Evolutionary conservation across 345 rosid genomes (phyloP).

Genomic region (Leavenworthia alabamica): DNA sequence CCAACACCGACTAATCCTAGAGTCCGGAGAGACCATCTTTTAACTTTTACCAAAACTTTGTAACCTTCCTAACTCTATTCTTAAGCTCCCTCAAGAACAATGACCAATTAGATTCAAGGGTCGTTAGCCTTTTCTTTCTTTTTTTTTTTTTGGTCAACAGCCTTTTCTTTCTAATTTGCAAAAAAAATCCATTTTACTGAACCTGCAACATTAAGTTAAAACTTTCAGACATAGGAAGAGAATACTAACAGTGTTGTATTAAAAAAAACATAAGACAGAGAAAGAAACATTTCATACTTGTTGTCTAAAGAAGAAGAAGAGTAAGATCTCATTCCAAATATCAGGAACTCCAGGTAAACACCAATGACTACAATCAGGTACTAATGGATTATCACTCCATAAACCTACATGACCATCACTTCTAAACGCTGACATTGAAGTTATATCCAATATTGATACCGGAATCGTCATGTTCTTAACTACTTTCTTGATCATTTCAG

Average conservation of each 20-base stretch:
- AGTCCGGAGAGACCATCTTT: no score
- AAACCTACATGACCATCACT: conserved; percentile 83
- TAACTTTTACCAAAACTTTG: conserved; percentile 5
- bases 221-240: not conserved
- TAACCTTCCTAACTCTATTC: not conserved
- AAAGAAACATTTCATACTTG: not conserved
- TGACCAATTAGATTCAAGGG: conserved; percentile 21
- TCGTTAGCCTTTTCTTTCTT: conserved; percentile 1
- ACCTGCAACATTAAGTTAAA: conserved; percentile 19
- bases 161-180: conserved; percentile 4
- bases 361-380: conserved; percentile 94
- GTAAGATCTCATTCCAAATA: conserved; percentile 76
- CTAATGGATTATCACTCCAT: conserved; percentile 61
- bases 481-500: conserved; percentile 49
- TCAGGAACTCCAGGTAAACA: conserved; percentile 91
- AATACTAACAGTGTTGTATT: not conserved
- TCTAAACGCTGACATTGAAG: conserved; percentile 69
- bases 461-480: conserved; percentile 57
- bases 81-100: conserved; percentile 3
- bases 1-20: no score
- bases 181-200: not conserved
- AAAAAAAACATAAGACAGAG: not conserved
- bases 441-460: conserved; percentile 51
- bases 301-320: conserved; percentile 41
- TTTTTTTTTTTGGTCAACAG: no score